Evolutionary conservation across 2,329 filamentous ascomycete genomes (phyloP).

Genomic region (Corinectria fuckeliana): DNA sequence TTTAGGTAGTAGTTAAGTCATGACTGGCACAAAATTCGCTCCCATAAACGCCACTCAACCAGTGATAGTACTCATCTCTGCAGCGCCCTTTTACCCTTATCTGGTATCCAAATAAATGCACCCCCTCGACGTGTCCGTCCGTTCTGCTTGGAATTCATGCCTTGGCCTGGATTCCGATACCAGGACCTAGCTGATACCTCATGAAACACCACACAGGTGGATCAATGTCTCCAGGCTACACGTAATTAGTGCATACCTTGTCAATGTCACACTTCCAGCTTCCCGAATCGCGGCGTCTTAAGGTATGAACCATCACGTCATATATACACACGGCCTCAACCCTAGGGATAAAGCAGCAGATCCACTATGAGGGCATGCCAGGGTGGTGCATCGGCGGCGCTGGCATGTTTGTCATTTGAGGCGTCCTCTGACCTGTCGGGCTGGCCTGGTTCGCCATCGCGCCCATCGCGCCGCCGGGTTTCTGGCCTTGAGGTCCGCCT

Average conservation of each 20-base stretch:
- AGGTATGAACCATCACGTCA: conserved; percentile 26
- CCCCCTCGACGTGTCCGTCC: too few relatives aligned
- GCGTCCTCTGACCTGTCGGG: conserved; percentile 43
- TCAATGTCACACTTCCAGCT: conserved; percentile 15
- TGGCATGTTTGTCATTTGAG: conserved; percentile 46
- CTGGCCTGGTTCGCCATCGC: conserved; percentile 42
- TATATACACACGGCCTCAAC: conserved; percentile 25
- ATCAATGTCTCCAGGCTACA: background rate
- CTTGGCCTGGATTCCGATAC: background rate
- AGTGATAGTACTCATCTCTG: conserved; percentile 6
- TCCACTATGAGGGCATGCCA: conserved; percentile 28
- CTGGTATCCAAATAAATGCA: background rate
- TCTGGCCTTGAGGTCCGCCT: conserved; percentile 34
- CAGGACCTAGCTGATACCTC: background rate
- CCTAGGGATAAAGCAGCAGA: background rate
- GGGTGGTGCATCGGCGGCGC: conserved; percentile 40
- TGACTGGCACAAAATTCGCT: conserved; percentile 15
- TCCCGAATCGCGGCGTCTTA: conserved; percentile 22
- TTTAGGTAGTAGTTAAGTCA: conserved; percentile 23
- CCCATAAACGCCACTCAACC: conserved; percentile 19
- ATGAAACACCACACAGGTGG: background rate
- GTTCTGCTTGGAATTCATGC: conserved; percentile 7
- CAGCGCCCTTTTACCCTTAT: conserved; percentile 10
- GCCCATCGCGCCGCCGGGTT: conserved; percentile 33
- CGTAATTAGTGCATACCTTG: background rate